Percentiles rank a stretch among this genome's conserved stretches.
phyloP scores from a whole-genome alignment of 2,329 filamentous ascomycete species.

The Cordyceps farinosa region DNA sequence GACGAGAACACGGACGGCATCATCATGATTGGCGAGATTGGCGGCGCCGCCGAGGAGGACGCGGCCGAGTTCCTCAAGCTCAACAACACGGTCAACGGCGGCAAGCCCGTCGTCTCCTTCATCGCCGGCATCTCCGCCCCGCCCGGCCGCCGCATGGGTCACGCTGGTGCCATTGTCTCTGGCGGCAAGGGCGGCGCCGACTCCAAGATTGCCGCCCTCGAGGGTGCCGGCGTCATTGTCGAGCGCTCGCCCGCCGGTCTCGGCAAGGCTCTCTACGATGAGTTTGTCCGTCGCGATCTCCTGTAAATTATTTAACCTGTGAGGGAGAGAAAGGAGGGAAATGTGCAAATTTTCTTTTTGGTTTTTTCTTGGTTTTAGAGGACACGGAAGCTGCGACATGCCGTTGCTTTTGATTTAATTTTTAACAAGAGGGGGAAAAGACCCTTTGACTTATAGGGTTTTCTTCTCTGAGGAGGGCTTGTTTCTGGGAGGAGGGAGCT shows the following conservation, averaged over 20 bases:
- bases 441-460: not conserved
- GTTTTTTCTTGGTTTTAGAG: conserved; percentile 6
- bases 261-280: conserved; percentile 88
- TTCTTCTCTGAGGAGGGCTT: not conserved
- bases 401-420: conserved; percentile 1
- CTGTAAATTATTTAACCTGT: conserved; percentile 57
- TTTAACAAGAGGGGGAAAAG: not conserved
- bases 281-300: conserved; percentile 95
- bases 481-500: not conserved
- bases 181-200: conserved; percentile 97
- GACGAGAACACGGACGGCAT: conserved; percentile 97
- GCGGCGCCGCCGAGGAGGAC: conserved; percentile 95
- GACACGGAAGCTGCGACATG: conserved; percentile 4
- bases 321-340: not conserved
- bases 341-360: not conserved
- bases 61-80: conserved; percentile 92
- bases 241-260: conserved; percentile 90
- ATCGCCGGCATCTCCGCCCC: conserved; percentile 98
- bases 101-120: conserved; percentile 95
- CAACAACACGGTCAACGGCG: conserved; percentile 79
- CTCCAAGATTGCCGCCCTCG: conserved; percentile 94
- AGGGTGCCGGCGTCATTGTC: conserved; percentile 90
- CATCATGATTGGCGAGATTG: conserved; percentile 99
- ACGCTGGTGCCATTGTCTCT: conserved; percentile 96
- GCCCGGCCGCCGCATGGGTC: conserved; percentile 94